A percentile compares a stretch with the other conserved stretches of the same genome.
Evolutionary conservation across 192 early-diverging fungal species (phyloP).

Genomic region (Spinellus fusiger): DNA sequence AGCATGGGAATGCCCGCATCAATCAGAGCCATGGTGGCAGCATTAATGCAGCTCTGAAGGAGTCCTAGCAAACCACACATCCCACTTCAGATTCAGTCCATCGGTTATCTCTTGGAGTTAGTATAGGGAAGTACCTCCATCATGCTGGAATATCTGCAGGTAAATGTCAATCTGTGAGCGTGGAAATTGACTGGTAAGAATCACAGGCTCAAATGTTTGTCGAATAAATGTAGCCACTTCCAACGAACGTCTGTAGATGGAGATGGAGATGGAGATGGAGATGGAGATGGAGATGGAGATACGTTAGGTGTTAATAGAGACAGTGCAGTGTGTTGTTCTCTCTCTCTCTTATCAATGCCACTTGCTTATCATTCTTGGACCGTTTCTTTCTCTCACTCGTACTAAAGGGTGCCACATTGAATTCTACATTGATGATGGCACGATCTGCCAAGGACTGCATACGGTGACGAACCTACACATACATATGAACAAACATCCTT

Average conservation of each 20-base stretch:
- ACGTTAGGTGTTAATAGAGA: not conserved
- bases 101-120: not conserved
- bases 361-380: conserved; percentile 79
- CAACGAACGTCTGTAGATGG: conserved; percentile 59
- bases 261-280: not conserved
- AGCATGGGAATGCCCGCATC: conserved; percentile 79
- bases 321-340: too few species aligned
- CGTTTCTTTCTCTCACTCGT: conserved; percentile 80
- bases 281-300: not conserved
- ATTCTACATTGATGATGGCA: conserved; percentile 82
- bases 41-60: conserved; percentile 75
- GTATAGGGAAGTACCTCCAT: conserved; percentile 62
- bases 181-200: conserved; percentile 68
- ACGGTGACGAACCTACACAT: conserved; percentile 47
- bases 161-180: conserved; percentile 92
- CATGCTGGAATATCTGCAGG: conserved; percentile 88
- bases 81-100: not conserved
- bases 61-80: conserved; percentile 20
- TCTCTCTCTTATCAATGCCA: too few species aligned
- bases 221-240: conserved; percentile 81
- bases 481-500: not conserved
- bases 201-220: conserved; percentile 88
- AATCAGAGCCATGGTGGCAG: conserved; percentile 74
- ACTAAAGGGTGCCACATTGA: conserved; percentile 88
- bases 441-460: conserved; percentile 58